phyloP scores from a whole-genome alignment of 2,329 filamentous ascomycete species.

The Stachybotrys echinatus region DNA sequence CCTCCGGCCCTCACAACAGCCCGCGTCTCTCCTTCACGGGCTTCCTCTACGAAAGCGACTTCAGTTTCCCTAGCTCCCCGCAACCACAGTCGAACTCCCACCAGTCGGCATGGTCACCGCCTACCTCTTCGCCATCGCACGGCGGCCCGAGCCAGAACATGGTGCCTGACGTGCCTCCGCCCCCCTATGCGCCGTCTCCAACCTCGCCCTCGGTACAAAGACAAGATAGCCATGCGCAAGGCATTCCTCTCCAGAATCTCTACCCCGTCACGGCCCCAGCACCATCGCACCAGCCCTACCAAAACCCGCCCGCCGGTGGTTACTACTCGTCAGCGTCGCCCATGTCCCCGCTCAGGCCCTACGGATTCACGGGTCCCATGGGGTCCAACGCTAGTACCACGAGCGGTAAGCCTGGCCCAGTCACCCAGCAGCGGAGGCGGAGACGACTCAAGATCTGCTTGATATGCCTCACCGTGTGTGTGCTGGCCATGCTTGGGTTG shows the following conservation, averaged over 20 bases:
- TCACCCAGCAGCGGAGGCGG: slow-evolving; percentile 13
- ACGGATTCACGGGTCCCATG: neutral
- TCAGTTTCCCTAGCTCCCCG: neutral
- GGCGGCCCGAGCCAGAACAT: neutral
- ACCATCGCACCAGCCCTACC: neutral
- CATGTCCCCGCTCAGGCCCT: neutral
- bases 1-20: neutral
- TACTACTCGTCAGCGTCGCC: neutral
- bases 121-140: neutral
- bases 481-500: slow-evolving; percentile 18
- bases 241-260: neutral
- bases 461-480: slow-evolving; percentile 10
- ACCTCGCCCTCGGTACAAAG: neutral
- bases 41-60: neutral
- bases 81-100: neutral
- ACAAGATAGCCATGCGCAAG: neutral
- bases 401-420: slow-evolving; percentile 9
- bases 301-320: neutral
- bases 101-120: neutral
- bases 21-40: neutral
- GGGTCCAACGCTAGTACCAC: neutral
- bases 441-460: slow-evolving; percentile 16
- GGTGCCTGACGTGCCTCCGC: neutral
- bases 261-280: neutral
- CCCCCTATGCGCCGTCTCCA: neutral